Evolutionary conservation across 441 rosid genomes (phyloP).

Genomic region (Jatropha multifida): DNA sequence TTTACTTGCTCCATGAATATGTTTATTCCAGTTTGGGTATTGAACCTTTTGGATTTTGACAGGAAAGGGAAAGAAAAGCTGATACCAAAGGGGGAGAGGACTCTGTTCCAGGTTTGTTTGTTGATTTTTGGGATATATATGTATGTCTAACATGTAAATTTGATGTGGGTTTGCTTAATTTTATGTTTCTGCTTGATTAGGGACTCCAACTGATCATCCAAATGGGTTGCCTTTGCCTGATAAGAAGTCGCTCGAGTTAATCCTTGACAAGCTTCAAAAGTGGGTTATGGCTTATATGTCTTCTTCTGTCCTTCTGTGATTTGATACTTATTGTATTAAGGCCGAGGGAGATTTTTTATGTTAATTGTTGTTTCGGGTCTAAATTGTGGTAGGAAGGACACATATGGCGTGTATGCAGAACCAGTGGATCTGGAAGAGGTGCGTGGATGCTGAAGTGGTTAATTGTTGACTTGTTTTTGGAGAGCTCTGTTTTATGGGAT

Average conservation of each 20-base stretch:
- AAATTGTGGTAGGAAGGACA: constrained; percentile 77
- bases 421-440: constrained; percentile 76
- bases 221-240: constrained; percentile 63
- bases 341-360: background rate
- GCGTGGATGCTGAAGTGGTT: constrained; percentile 36
- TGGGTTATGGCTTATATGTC: constrained; percentile 31
- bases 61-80: constrained; percentile 57
- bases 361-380: constrained; percentile 21
- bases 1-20: constrained; percentile 14
- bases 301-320: background rate
- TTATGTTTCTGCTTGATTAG: constrained; percentile 38
- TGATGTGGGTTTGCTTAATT: constrained; percentile 21
- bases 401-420: constrained; percentile 87
- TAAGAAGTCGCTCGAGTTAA: constrained; percentile 68
- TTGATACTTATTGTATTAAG: constrained; percentile 22
- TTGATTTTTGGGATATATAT: constrained; percentile 13
- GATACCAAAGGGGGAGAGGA: constrained; percentile 34
- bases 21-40: constrained; percentile 19
- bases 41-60: constrained; percentile 35
- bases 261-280: constrained; percentile 93
- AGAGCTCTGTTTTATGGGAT: background rate
- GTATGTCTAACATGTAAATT: background rate
- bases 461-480: background rate
- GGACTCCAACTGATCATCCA: constrained; percentile 41
- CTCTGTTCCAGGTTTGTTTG: constrained; percentile 56